Percentiles rank a stretch among this genome's conserved stretches.
These are phyloP conservation scores for Linnemannia hyalina DNA, from an alignment of 192 early-diverging fungal species.

Conservation along the genomic window DNA sequence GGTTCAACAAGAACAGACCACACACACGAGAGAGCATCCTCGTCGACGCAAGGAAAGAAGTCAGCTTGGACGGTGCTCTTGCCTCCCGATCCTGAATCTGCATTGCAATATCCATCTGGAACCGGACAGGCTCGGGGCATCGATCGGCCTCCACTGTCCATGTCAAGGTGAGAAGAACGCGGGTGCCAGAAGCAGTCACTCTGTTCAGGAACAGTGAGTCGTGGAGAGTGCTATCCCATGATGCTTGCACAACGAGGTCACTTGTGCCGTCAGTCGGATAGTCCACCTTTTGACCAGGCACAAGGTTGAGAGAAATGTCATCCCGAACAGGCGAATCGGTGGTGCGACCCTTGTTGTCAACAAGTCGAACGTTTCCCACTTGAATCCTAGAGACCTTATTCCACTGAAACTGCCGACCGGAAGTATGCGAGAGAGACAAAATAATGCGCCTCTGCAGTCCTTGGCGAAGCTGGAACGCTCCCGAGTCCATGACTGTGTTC, in stretches of 20 bases:
- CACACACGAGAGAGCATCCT: conserved; percentile 58
- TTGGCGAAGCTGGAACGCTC: conserved; percentile 77
- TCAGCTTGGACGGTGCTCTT: conserved; percentile 56
- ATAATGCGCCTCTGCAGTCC: conserved; percentile 80
- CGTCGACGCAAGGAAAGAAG: conserved; percentile 56
- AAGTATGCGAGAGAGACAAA: conserved; percentile 74
- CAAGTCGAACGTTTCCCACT: conserved; percentile 61
- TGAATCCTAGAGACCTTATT: conserved; percentile 54
- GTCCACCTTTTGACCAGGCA: conserved; percentile 61
- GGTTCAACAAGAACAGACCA: conserved; percentile 72
- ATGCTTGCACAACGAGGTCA: conserved; percentile 64
- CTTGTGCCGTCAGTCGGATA: conserved; percentile 74
- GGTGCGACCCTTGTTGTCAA: conserved; percentile 72
- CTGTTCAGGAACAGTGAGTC: conserved; percentile 74
- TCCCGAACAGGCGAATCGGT: conserved; percentile 66
- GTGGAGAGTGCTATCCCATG: conserved; percentile 85
- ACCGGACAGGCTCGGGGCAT: conserved; percentile 67
- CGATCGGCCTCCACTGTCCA: conserved; percentile 71
- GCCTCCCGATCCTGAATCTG: conserved; percentile 73
- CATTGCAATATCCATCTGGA: conserved; percentile 70
- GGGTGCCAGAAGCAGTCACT: conserved; percentile 69
- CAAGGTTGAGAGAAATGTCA: conserved; percentile 61
- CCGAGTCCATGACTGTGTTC: conserved; percentile 58
- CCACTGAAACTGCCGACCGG: conserved; percentile 75
- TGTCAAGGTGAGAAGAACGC: conserved; percentile 68